A percentile compares a stretch with the other conserved stretches of the same genome.
These are phyloP conservation scores for Pugionium dolabratum DNA, from an alignment of 345 rosid species.

Conservation along the genomic window DNA sequence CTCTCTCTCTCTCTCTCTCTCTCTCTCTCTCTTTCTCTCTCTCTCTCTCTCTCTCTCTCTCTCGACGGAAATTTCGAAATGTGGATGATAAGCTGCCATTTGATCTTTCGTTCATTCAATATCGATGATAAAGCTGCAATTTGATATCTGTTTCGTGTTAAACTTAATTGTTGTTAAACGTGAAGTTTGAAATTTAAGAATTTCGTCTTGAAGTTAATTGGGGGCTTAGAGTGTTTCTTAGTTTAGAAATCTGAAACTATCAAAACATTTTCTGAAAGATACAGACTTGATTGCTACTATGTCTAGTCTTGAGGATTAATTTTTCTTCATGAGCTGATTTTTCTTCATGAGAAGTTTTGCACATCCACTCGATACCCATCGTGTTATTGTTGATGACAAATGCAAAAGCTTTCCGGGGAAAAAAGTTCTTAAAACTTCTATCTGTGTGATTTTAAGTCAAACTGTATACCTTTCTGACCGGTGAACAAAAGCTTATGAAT, in stretches of 20 bases:
- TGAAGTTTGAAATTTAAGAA: not conserved
- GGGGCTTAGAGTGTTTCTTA: conserved; percentile 5
- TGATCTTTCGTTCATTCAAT: not conserved
- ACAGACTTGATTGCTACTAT: conserved; percentile 7
- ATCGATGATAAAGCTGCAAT: conserved; percentile 5
- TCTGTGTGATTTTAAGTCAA: not conserved
- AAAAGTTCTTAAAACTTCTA: not conserved
- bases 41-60: too few relatives aligned
- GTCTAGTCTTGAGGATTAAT: not conserved
- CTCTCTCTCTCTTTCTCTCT: too few relatives aligned
- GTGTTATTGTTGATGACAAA: not conserved
- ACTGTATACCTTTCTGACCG: not conserved
- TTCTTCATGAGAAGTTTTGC: too few relatives aligned
- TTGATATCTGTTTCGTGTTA: not conserved
- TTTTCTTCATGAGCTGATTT: not conserved
- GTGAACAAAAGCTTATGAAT: conserved; percentile 4
- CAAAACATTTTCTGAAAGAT: not conserved
- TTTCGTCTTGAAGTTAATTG: not conserved
- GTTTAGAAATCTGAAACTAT: conserved; percentile 11
- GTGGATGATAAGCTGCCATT: conserved; percentile 26
- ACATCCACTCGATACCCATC: conserved; percentile 3
- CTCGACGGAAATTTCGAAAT: conserved; percentile 10
- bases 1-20: conserved; percentile 12
- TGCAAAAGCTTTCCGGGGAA: conserved; percentile 1
- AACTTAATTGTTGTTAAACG: not conserved